Base-by-base conservation (phyloP, 345 rosid species). In the Salix exigua region DNA sequence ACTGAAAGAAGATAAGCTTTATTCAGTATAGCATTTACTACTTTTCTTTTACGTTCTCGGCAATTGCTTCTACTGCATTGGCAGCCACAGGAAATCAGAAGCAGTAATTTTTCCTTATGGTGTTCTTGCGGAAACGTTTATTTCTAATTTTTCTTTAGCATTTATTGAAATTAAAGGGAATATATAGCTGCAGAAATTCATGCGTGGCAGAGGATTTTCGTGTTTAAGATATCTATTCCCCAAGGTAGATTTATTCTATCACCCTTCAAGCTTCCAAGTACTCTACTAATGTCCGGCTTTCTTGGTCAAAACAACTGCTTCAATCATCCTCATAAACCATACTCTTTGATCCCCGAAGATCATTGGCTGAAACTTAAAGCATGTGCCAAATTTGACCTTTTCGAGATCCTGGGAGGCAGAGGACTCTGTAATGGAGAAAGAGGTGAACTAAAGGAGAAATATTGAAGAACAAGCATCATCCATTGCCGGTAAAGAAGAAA, bases 371-470 rank as follows among this genome's bases (percentile, higher is more conserved):
- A 65, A 31, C 72, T 38, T 55, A 62, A 60, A 18, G 14, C 70
- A 62, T 11, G 68, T 35, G 98, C 90, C 31, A 96, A 91, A 70
- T 91, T 90, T 81, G 83, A 90, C 75, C 83, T 89, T 9, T 86
- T 79, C 23, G 89, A 88, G 68, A 82, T 95, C 73, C 55, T 95
- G 77, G 97, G 99, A 71, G 99, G 99, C 30, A 89, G 99, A 83
- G 98, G 96, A 25, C 86, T 95, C 48, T 91, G 88, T 76, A 90
- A 88, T 48, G 98, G 97, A 26, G 99, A 93, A 82, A 75, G 75
- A 82, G 98, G 99, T 13, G 48, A 33, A 4, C 35, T 33, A 33
- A 82, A 66, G 74, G 74, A 89, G 86, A 73, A 83, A 81, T 74
- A 30, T 80, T 5, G 78, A 77, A 26, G 86, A 84, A 48, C 74